These are phyloP conservation scores for Kwoniella dejecticola DNA, from an alignment of 768 basidiomycete species.

Conservation along the genomic window DNA sequence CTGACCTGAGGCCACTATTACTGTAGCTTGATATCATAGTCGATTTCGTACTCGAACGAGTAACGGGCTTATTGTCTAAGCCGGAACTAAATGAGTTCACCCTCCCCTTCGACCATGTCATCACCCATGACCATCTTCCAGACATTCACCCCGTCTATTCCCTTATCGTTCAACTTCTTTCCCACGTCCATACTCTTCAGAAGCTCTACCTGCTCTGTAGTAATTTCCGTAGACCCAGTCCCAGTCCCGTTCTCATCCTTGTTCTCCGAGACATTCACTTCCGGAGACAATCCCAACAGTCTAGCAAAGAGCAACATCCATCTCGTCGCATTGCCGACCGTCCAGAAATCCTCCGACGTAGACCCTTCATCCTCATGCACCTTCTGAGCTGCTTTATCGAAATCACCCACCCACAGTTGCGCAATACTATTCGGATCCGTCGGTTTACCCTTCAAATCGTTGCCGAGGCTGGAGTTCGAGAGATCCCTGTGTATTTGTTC, in stretches of 20 bases:
- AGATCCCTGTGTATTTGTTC: constrained; percentile 23
- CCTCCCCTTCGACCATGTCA: constrained; percentile 48
- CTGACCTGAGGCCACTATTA: too few relatives aligned
- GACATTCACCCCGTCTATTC: constrained; percentile 35
- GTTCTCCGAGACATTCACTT: background rate
- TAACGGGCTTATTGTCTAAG: background rate
- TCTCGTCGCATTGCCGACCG: constrained; percentile 50
- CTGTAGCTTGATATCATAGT: too few relatives aligned
- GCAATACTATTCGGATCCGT: constrained; percentile 47
- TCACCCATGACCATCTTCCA: constrained; percentile 55
- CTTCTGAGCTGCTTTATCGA: constrained; percentile 36
- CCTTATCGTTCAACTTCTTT: constrained; percentile 22
- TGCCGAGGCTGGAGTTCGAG: constrained; percentile 12
- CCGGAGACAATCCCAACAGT: constrained; percentile 24
- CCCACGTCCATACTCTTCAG: constrained; percentile 38
- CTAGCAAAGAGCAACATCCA: constrained; percentile 49
- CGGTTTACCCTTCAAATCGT: constrained; percentile 24
- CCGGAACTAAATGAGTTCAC: constrained; percentile 36
- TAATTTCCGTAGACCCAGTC: constrained; percentile 1
- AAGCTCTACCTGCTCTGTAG: constrained; percentile 22
- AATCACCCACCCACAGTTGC: constrained; percentile 43
- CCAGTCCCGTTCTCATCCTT: too few relatives aligned
- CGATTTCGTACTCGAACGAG: too few relatives aligned
- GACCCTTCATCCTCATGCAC: constrained; percentile 40
- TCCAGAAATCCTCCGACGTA: constrained; percentile 54